Evolutionary conservation across 805 yeast genomes (phyloP).

Genomic region (Lachancea lanzarotensis): DNA sequence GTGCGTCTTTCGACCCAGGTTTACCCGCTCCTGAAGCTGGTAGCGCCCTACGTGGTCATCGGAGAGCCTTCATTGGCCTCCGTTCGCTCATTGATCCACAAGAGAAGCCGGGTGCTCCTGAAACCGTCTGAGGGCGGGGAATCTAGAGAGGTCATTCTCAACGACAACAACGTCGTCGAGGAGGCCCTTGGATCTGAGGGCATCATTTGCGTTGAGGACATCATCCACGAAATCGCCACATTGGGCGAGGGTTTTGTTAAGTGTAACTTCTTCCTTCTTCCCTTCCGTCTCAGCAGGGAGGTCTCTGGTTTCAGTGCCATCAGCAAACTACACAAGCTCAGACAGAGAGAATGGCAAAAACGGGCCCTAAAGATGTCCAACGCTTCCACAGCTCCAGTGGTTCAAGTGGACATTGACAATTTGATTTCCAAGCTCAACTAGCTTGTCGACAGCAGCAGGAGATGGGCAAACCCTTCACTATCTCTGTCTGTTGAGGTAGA

Average conservation of each 20-base stretch:
- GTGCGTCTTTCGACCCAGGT: constrained; percentile 55
- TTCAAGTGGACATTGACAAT: constrained; percentile 67
- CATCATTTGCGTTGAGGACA: constrained; percentile 72
- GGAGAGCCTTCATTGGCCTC: constrained; percentile 72
- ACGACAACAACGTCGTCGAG: constrained; percentile 71
- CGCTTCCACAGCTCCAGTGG: constrained; percentile 57
- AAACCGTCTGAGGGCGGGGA: constrained; percentile 31
- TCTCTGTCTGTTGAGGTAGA: too few relatives aligned
- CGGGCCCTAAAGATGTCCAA: constrained; percentile 41
- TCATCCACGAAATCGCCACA: constrained; percentile 61
- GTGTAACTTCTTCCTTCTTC: constrained; percentile 56
- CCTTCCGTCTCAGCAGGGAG: constrained; percentile 64
- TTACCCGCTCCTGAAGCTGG: constrained; percentile 55
- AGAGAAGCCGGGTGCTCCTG: constrained; percentile 57
- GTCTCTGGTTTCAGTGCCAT: constrained; percentile 71
- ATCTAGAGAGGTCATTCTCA: constrained; percentile 44
- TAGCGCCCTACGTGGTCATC: constrained; percentile 65
- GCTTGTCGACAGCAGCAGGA: not conserved
- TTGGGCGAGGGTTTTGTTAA: constrained; percentile 60
- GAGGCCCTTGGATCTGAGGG: constrained; percentile 65
- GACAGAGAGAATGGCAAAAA: constrained; percentile 45
- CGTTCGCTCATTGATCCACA: constrained; percentile 66
- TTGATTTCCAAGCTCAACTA: constrained; percentile 62
- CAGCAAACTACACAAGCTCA: constrained; percentile 58
- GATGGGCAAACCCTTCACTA: too few relatives aligned